phyloP scores from a whole-genome alignment of 495 filamentous ascomycete species.

The Hypoxylon crocopeplum region DNA sequence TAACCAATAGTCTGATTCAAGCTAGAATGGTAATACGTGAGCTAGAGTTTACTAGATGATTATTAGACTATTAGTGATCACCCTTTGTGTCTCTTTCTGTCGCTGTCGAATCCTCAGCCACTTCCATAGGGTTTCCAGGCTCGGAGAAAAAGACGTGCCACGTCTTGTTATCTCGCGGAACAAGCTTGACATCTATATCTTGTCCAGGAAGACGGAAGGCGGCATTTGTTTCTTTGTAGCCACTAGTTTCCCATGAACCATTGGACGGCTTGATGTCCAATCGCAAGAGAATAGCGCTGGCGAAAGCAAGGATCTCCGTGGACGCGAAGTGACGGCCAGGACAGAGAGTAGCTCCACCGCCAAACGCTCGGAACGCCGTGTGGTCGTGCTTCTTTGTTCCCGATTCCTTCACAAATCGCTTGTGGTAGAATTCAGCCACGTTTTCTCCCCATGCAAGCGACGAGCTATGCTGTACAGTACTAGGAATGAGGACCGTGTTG shows the following conservation, averaged over 20 bases:
- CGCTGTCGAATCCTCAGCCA: not conserved
- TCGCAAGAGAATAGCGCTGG: constrained; percentile 17
- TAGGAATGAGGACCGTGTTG: constrained; percentile 25
- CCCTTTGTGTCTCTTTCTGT: not conserved
- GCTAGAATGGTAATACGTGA: not conserved
- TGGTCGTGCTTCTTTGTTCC: constrained; percentile 11
- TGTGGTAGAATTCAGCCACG: constrained; percentile 29
- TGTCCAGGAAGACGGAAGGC: not conserved
- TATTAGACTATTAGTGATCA: not conserved
- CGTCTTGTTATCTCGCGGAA: constrained; percentile 5
- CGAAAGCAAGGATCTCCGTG: constrained; percentile 35
- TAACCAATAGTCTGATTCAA: not conserved
- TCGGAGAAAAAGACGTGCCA: constrained; percentile 11
- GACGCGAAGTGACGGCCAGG: constrained; percentile 42
- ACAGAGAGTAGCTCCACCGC: constrained; percentile 37
- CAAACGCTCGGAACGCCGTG: constrained; percentile 40
- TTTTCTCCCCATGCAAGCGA: constrained; percentile 30
- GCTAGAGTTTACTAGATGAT: not conserved
- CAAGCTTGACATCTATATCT: constrained; percentile 2
- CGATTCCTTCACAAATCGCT: constrained; percentile 23
- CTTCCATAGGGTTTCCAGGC: constrained; percentile 6
- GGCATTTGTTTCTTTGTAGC: too few species aligned
- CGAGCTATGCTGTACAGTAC: constrained; percentile 22
- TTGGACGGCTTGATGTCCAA: constrained; percentile 23
- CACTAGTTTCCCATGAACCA: constrained; percentile 23